Conservation (phyloP, 2,329 filamentous ascomycete genomes). For the Claviceps pazoutovae region DNA sequence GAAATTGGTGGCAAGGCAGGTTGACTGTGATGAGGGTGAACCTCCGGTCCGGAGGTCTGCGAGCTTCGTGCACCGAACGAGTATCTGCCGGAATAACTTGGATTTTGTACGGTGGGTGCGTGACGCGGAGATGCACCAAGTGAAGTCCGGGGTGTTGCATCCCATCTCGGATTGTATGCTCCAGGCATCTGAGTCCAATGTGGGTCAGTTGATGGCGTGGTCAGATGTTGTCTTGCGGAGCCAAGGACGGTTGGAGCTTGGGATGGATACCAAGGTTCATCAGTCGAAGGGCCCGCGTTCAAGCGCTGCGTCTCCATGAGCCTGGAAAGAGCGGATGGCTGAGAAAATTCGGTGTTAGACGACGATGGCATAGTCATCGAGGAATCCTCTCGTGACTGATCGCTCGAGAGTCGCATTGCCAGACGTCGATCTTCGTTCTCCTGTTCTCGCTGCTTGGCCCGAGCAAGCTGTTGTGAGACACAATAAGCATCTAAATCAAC, state of each 20-base stretch:
- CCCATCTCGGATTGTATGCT: constrained; percentile 9
- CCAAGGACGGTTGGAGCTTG: neutral
- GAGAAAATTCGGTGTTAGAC: neutral
- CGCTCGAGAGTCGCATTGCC: constrained; percentile 15
- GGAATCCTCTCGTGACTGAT: neutral
- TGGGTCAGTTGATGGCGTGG: neutral
- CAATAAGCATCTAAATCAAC: constrained; percentile 15
- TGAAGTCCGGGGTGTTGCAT: neutral
- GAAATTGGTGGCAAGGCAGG: neutral
- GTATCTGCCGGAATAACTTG: neutral
- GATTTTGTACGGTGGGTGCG: neutral
- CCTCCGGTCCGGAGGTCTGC: neutral
- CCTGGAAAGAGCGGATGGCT: constrained; percentile 13
- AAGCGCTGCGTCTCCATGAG: constrained; percentile 17
- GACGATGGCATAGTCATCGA: neutral
- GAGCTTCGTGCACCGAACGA: neutral
- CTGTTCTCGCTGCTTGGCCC: constrained; percentile 19
- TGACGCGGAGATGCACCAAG: neutral
- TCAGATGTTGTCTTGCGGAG: neutral
- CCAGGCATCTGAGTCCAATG: constrained; percentile 7
- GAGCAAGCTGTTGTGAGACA: constrained; percentile 22
- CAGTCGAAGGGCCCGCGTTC: constrained; percentile 1
- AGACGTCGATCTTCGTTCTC: constrained; percentile 15
- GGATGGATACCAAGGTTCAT: neutral
- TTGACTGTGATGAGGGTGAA: neutral